These are phyloP conservation scores for Taxillus chinensis DNA, from an alignment of 164 flowering plant genomes.

Conservation along the genomic window DNA sequence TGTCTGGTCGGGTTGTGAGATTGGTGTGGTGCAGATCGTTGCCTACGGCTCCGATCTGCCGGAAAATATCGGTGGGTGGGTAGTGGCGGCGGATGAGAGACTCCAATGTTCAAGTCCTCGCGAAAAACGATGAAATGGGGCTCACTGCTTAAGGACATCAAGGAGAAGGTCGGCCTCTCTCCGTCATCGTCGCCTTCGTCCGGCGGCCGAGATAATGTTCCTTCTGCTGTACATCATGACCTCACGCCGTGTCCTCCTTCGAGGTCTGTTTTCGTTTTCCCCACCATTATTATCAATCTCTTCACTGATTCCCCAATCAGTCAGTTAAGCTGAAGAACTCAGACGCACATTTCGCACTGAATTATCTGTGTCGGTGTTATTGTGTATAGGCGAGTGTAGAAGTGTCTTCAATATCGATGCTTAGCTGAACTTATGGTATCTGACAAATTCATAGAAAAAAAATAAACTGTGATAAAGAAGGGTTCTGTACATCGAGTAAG, in stretches of 20 bases:
- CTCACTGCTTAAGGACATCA: slow-evolving; percentile 89
- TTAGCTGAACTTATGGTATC: no score
- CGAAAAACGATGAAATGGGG: slow-evolving; percentile 91
- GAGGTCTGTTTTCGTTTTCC: slow-evolving; percentile 24
- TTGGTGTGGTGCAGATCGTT: slow-evolving; percentile 11
- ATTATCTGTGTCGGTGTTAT: background rate
- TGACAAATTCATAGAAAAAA: no score
- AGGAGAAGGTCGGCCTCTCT: slow-evolving; percentile 83
- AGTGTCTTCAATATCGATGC: no score
- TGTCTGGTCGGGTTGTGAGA: background rate
- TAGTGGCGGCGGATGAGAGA: slow-evolving; percentile 41
- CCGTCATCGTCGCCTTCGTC: slow-evolving; percentile 29
- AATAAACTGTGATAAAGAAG: no score
- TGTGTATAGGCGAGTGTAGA: no score
- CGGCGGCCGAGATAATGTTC: slow-evolving; percentile 8
- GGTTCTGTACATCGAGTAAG: no score
- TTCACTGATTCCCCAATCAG: background rate
- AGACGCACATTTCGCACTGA: background rate
- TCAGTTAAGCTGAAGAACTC: background rate
- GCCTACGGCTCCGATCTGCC: slow-evolving; percentile 28
- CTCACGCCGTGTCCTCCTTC: slow-evolving; percentile 36
- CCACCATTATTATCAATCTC: background rate
- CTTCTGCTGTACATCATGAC: slow-evolving; percentile 22
- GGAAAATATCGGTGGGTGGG: slow-evolving; percentile 11
- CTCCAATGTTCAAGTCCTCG: slow-evolving; percentile 37